Evolutionary conservation across 805 yeast genomes (phyloP).

Genomic region (Wickerhamiella kurtzmanii): DNA sequence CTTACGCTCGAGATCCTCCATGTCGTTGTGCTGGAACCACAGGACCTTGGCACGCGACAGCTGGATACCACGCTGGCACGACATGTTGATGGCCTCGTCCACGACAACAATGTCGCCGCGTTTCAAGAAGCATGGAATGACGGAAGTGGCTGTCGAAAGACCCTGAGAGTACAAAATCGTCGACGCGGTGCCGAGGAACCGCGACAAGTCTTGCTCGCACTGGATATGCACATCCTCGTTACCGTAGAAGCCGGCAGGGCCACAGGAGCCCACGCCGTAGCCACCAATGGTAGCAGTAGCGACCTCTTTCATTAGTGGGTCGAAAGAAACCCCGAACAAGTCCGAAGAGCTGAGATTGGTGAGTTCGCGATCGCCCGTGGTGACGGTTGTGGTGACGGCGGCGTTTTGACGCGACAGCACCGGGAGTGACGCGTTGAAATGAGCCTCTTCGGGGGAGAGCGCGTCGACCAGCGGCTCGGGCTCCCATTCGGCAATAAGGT

Average conservation of each 20-base stretch:
- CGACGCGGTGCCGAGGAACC: conserved; percentile 61
- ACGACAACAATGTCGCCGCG: conserved; percentile 89
- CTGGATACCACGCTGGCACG: conserved; percentile 77
- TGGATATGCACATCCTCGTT: conserved; percentile 81
- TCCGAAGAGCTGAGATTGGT: conserved; percentile 62
- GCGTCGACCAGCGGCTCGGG: conserved; percentile 71
- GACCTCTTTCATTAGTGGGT: conserved; percentile 34
- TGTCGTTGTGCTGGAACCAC: conserved; percentile 78
- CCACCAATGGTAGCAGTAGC: conserved; percentile 47
- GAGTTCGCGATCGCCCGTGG: conserved; percentile 27
- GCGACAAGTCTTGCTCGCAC: conserved; percentile 61
- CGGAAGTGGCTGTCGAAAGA: conserved; percentile 71
- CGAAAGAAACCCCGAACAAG: conserved; percentile 47
- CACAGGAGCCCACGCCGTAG: conserved; percentile 96
- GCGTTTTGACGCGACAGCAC: conserved; percentile 44
- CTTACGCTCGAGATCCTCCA: conserved; percentile 63
- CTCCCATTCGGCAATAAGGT: conserved; percentile 77
- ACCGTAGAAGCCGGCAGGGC: conserved; percentile 96
- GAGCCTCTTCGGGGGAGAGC: conserved; percentile 35
- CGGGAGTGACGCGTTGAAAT: conserved; percentile 57
- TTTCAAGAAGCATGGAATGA: conserved; percentile 83
- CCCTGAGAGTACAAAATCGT: conserved; percentile 90
- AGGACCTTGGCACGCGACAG: conserved; percentile 72
- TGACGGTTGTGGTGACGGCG: conserved; percentile 24
- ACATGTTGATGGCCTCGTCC: conserved; percentile 61